Evolutionary conservation across 306 rosid genomes (phyloP), one percentile per base, ranked within the genome.

Genomic region (Sphenostylis stenocarpa): DNA sequence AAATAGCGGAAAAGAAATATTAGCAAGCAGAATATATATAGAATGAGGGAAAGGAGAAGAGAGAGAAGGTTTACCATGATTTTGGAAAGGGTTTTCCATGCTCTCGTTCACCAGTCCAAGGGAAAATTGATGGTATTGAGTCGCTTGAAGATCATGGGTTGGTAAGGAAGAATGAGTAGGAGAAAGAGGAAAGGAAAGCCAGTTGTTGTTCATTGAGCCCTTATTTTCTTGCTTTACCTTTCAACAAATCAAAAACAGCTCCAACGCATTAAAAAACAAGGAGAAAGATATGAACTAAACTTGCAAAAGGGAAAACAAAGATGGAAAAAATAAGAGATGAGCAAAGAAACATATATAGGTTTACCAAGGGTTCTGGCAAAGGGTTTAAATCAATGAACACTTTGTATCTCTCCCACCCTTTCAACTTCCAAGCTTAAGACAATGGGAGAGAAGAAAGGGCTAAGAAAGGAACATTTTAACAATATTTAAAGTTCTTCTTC

Each of bases 171-270:
- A 84, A 75, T 89, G 88, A 72, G 92, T 81, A 9, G 97, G 97
- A 28, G 96, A 90, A 68, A 92, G 93, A 53, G 99, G 99, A 81
- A 90, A 95, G 1, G 99, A 92, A 48, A 95, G 97, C 97, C 99
- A 95, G 90, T 92, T 95, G 86, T 95, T 95, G 75, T 95, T 92
- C 93, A 89, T 89, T 60, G 96, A 87, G 66, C 89, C 86, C 87
- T 75, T 82, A 29, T 31, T 28, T 5, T 26, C 48, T 62, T 33
- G 3, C 23, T 56, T 58, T 39, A 29, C 38, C 53, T 55, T 79
- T 60, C 78, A 67, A 70, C 7, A 67, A 80, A 84, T 73, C 76
- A 80, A 78, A 72, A 45, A 70, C 39, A 51, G 88, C 95, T 88
- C 83, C 6, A 44, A 49, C 36, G 67, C 81, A 44, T n/a, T 65